Percentiles rank a stretch among this genome's conserved stretches.
phyloP scores from a whole-genome alignment of 2,329 filamentous ascomycete species.

The Diaporthe batatas region DNA sequence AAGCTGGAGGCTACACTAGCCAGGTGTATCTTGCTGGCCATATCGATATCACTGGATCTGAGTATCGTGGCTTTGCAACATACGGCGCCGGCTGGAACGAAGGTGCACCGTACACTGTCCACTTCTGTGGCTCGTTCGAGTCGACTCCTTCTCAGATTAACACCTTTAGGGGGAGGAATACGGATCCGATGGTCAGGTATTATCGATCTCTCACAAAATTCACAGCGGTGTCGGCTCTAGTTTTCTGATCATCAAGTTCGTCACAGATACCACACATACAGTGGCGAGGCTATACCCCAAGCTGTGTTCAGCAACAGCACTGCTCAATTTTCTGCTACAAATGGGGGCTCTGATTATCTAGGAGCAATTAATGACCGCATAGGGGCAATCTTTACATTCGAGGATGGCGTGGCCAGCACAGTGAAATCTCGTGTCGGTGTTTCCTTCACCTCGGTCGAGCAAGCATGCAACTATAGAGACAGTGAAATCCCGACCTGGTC shows the following conservation, averaged over 20 bases:
- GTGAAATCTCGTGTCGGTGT: conserved; percentile 65
- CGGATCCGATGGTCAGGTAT: conserved; percentile 55
- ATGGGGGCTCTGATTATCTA: conserved; percentile 48
- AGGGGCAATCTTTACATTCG: conserved; percentile 65
- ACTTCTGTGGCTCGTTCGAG: conserved; percentile 60
- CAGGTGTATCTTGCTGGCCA: conserved; percentile 54
- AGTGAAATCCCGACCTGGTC: conserved; percentile 58
- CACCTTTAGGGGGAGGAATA: conserved; percentile 60
- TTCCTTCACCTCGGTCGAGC: conserved; percentile 62
- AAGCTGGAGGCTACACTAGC: conserved; percentile 58
- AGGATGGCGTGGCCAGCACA: conserved; percentile 48
- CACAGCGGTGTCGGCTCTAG: conserved; percentile 62
- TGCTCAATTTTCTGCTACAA: neutral
- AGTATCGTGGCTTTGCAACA: conserved; percentile 61
- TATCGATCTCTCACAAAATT: conserved; percentile 55
- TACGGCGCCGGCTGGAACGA: conserved; percentile 61
- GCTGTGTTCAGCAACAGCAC: conserved; percentile 32
- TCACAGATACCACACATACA: conserved; percentile 34
- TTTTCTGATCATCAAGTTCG: neutral
- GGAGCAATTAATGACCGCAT: conserved; percentile 57
- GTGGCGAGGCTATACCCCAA: conserved; percentile 30
- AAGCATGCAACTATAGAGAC: conserved; percentile 63
- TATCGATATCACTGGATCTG: conserved; percentile 48
- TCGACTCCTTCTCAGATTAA: conserved; percentile 50
- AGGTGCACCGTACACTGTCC: conserved; percentile 58